Evolutionary conservation across 306 rosid genomes (phyloP), one percentile per base, ranked within the genome.

Genomic region (Vigna mungo): DNA sequence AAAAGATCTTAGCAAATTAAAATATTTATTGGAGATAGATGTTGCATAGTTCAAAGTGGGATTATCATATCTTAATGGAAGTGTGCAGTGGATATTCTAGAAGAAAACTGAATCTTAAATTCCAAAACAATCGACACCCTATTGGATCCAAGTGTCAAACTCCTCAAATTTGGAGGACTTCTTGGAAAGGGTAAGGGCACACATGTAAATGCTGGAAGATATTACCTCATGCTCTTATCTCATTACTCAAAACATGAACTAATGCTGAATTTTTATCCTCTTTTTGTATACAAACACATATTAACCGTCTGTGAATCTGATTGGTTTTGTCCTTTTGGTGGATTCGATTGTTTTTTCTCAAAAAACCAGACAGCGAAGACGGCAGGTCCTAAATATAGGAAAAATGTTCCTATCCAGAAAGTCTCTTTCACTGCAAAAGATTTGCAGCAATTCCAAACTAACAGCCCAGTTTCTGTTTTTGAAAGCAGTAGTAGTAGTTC

Each of bases 401-500:
- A 83, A 74, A 67, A 67, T 37, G 60, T 23, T 74, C 51, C 60
- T 14, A 68, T 27, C 49, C 78, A 65, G 49, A 70, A 70, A 51
- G 59, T 77, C 52, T 81, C 71, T 71, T 79, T 72, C 1, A 80
- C 82, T 37, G 59, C 65, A 21, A 87, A 85, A 62, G 76, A 65
- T 46, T 25, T 39, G 71, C 82, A 43, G 49, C 69, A 64, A 20
- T 78, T 80, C 70, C 88, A 73, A 16, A 86, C 85, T 81, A 74
- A 84, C 78, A 87, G 91, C 78, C 91, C 90, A 6, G 87, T 84
- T n/a, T 90, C 89, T 32, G 89, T 87, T 58, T 89, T 84, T 10
- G 93, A 90, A 79, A 85, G 86, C 82, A 84, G 86, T 82, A 76
- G 85, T 81, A 76, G 85, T 68, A 78, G 85, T 68, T 82, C 90